Percentiles rank a stretch among this genome's conserved stretches.
phyloP scores from a whole-genome alignment of 108 stramenopile genomes.

The Phaeodactylum tricornutum region DNA sequence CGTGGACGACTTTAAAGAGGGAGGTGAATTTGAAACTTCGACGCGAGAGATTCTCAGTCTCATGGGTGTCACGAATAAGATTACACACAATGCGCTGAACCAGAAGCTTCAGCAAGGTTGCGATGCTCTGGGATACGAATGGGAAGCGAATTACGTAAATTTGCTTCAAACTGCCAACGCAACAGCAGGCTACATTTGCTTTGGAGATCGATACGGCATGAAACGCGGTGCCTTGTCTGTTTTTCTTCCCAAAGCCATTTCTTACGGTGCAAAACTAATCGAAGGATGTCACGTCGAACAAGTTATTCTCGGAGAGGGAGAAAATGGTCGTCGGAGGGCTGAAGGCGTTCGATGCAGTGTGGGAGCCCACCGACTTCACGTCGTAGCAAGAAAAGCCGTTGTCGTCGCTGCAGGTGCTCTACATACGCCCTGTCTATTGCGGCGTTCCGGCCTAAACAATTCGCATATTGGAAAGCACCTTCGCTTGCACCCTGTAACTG shows the following conservation, averaged over 20 bases:
- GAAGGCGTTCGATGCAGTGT: neutral
- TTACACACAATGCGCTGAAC: slow-evolving; percentile 33
- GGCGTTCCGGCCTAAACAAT: slow-evolving; percentile 34
- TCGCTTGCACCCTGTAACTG: slow-evolving; percentile 31
- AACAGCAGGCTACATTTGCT: slow-evolving; percentile 9
- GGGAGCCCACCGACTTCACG: neutral
- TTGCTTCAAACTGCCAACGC: slow-evolving; percentile 5
- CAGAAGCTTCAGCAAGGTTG: slow-evolving; percentile 36
- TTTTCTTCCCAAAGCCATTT: slow-evolving; percentile 5
- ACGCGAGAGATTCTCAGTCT: no score
- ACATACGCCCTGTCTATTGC: slow-evolving; percentile 39
- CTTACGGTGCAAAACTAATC: slow-evolving; percentile 4
- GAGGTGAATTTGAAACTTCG: no score
- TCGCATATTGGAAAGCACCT: slow-evolving; percentile 37
- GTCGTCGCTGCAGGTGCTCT: slow-evolving; percentile 37
- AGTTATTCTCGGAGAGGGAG: no score
- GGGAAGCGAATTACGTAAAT: no score
- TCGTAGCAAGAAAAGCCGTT: slow-evolving; percentile 15
- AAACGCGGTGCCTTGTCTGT: slow-evolving; percentile 4
- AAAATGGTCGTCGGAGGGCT: neutral
- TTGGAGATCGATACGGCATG: slow-evolving; percentile 13
- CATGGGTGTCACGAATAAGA: no score
- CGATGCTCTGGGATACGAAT: slow-evolving; percentile 19
- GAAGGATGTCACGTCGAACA: neutral
- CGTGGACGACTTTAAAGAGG: no score